A percentile compares a stretch with the other conserved stretches of the same genome.
Evolutionary conservation across 768 basidiomycete species (phyloP).

Genomic region (Mycena polygramma): DNA sequence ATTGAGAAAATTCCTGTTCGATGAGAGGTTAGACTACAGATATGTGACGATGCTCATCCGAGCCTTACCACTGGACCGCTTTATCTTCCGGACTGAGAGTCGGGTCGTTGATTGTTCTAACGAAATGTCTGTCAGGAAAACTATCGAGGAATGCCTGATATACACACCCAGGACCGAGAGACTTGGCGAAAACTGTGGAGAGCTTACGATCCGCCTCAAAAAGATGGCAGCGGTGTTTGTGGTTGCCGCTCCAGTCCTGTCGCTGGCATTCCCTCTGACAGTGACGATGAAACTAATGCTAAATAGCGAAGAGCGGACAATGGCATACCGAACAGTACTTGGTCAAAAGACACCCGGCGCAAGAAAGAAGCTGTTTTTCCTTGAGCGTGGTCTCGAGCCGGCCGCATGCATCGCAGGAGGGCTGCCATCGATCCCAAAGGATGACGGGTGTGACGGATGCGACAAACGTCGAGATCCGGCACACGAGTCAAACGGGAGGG

Average conservation of each 20-base stretch:
- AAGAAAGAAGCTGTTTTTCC: conserved; percentile 4
- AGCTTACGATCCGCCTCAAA: conserved; percentile 21
- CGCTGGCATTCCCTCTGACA: conserved; percentile 11
- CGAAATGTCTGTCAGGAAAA: no score
- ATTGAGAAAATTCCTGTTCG: conserved; percentile 19
- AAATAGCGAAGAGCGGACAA: neutral
- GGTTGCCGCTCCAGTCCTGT: conserved; percentile 2
- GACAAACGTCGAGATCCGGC: conserved; percentile 1
- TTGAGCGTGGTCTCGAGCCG: neutral
- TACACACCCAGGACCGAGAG: conserved; percentile 18
- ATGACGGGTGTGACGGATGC: conserved; percentile 12
- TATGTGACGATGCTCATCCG: neutral
- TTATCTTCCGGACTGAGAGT: conserved; percentile 6
- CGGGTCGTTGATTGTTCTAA: conserved; percentile 19
- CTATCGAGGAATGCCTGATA: neutral
- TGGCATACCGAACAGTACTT: conserved; percentile 15
- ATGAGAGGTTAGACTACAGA: neutral
- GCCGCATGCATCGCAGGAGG: conserved; percentile 14
- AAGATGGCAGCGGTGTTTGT: conserved; percentile 21
- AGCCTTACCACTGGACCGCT: conserved; percentile 8
- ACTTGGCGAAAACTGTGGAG: conserved; percentile 14
- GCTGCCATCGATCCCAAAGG: conserved; percentile 17
- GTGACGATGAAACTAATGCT: neutral
- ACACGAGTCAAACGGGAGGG: neutral
- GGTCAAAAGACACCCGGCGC: conserved; percentile 11